Base-by-base conservation (phyloP, 176 grass and related monocot species). In the Paspalum notatum region DNA sequence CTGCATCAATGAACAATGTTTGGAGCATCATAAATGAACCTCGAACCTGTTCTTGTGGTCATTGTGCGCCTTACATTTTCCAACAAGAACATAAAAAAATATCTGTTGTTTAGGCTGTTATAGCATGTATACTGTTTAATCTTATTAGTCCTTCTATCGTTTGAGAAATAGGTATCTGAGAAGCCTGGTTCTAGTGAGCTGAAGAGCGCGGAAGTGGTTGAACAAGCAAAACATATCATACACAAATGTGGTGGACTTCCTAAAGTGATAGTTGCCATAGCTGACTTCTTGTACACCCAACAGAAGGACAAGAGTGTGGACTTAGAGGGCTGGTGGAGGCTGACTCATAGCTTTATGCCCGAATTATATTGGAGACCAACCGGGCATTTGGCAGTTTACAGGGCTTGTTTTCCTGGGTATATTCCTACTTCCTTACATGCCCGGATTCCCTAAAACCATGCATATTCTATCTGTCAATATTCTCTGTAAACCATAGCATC, bases 391-490 rank as follows among this genome's bases (percentile, higher is more conserved):
- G 0, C 18, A 18, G 20, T 15, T 14, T 91, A 3, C 47, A 18
- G 22, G 79, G 12, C 9, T 21, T 55, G 0, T 76, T 61, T 16
- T 2, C 17, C 26, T 68, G 38, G 80, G 67, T 87, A 75, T 25
- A 64, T 71, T 81, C 37, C 11, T 83, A 74, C 10, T 74, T 83
- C 5, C 71, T n/a, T 3, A 54, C 2, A 9, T 83, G 47, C 13
- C 80, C 85, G 0, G 78, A 87, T 64, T 27, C 44, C 59, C 55
- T 85, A 0, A 90, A 90, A 14, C 84, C 84, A 0, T 90, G 88
- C 13, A 73, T 90, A 22, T 82, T 90, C 4, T 86, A 90, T 47
- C 66, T 90, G 37, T 56, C 62, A 4, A 26, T 86, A 15, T 90
- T 82, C 62, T 77, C 62, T 20, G 21, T 59, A 24, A 10, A 59